Percentiles rank a stretch among this genome's conserved stretches.
Conservation (phyloP, 352 stramenopile genomes). For the Pythium grandisporangium region DNA sequence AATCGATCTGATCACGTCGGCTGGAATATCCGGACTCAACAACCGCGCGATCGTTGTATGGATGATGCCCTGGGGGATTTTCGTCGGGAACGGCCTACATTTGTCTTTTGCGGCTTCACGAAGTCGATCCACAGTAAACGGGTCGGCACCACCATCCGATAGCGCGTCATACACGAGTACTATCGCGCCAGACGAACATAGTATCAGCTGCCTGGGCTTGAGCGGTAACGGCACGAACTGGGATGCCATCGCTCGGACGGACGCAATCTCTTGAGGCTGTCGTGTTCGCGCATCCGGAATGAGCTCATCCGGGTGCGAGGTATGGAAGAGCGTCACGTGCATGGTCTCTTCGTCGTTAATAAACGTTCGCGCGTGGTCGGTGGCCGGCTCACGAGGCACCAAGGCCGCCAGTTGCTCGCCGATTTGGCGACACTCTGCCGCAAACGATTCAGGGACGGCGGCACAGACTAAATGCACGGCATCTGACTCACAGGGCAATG, state of each 20-base stretch:
- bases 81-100: constrained; percentile 22
- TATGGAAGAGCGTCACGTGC: constrained; percentile 78
- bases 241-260: constrained; percentile 26
- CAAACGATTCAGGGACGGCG: constrained; percentile 24
- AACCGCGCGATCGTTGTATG: constrained; percentile 58
- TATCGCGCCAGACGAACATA: constrained; percentile 52
- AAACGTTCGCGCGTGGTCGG: constrained; percentile 28
- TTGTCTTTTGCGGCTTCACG: constrained; percentile 30
- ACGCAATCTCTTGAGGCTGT: constrained; percentile 27
- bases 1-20: constrained; percentile 20
- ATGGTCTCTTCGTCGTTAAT: constrained; percentile 59
- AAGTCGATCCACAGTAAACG: constrained; percentile 49
- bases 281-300: constrained; percentile 25
- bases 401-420: constrained; percentile 33
- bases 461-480: constrained; percentile 38
- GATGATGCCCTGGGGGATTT: constrained; percentile 53
- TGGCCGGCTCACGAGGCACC: constrained; percentile 21
- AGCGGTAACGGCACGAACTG: constrained; percentile 33
- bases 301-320: constrained; percentile 54
- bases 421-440: constrained; percentile 23
- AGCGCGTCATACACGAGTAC: constrained; percentile 58
- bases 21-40: constrained; percentile 28
- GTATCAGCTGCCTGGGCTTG: constrained; percentile 34
- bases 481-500: constrained; percentile 31
- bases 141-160: constrained; percentile 18